A percentile compares a stretch with the other conserved stretches of the same genome.
These are phyloP conservation scores for Solanum paucissectum DNA, from an alignment of 257 asterid species.

Conservation along the genomic window DNA sequence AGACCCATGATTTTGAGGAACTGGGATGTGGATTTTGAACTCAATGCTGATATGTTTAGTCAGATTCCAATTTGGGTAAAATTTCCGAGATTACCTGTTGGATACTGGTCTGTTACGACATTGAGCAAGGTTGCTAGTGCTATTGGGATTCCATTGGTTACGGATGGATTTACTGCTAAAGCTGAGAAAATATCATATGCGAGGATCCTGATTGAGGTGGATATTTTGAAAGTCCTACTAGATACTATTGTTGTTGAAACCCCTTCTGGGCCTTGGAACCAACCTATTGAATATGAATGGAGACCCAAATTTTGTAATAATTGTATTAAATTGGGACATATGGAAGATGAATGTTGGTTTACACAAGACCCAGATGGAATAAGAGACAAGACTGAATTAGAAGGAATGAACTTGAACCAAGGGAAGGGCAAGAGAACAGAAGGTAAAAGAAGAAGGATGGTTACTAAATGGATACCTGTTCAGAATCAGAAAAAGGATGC, in stretches of 20 bases:
- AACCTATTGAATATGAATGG: not conserved
- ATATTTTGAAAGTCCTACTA: not conserved
- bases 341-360: too few species aligned
- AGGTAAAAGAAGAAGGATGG: too few species aligned
- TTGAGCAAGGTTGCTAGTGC: not conserved
- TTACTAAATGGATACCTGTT: too few species aligned
- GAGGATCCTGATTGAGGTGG: not conserved
- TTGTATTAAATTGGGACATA: too few species aligned
- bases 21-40: not conserved
- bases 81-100: not conserved
- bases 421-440: too few species aligned
- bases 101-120: not conserved
- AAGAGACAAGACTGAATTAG: too few species aligned
- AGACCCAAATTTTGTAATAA: not conserved
- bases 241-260: not conserved
- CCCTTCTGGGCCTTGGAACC: not conserved
- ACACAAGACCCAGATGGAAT: too few species aligned
- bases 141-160: not conserved
- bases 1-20: not conserved
- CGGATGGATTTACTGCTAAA: not conserved
- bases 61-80: not conserved
- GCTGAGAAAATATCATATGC: not conserved
- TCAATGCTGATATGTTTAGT: not conserved
- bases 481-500: too few species aligned
- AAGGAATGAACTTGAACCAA: too few species aligned